Conservation (phyloP, 2,329 filamentous ascomycete species). For the Sclerotinia minor region DNA sequence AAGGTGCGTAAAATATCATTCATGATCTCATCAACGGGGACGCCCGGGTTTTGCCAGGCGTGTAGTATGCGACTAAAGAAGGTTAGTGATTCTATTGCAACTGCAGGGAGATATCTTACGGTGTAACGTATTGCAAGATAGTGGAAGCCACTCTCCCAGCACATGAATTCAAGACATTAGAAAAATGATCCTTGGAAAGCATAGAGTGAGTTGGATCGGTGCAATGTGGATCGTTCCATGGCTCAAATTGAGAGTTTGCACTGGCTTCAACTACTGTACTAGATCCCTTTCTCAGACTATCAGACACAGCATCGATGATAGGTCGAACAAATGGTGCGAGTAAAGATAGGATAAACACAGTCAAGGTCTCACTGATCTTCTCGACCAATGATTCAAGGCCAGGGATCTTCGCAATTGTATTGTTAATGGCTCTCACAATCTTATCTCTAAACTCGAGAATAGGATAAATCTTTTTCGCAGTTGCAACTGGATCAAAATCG, state of each 20-base stretch:
- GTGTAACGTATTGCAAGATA: slow-evolving; percentile 83
- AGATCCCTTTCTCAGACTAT: slow-evolving; percentile 82
- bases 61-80: slow-evolving; percentile 69
- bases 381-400: slow-evolving; percentile 85
- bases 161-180: slow-evolving; percentile 73
- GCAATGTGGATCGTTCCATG: slow-evolving; percentile 74
- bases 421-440: slow-evolving; percentile 82
- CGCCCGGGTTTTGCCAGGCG: slow-evolving; percentile 85
- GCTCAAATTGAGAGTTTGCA: slow-evolving; percentile 73
- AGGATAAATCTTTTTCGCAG: slow-evolving; percentile 82
- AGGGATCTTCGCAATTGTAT: slow-evolving; percentile 84
- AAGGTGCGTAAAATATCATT: slow-evolving; percentile 80
- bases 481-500: slow-evolving; percentile 75
- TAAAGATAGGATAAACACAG: slow-evolving; percentile 86
- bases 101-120: slow-evolving; percentile 54
- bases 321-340: slow-evolving; percentile 90
- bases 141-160: slow-evolving; percentile 72
- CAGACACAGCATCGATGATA: slow-evolving; percentile 83
- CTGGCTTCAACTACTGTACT: slow-evolving; percentile 65
- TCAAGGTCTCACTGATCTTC: slow-evolving; percentile 89
- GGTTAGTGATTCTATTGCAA: neutral
- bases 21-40: slow-evolving; percentile 80
- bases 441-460: slow-evolving; percentile 93
- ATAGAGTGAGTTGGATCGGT: slow-evolving; percentile 81
- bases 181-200: slow-evolving; percentile 82